Evolutionary conservation across 2,329 filamentous ascomycete genomes (phyloP), one percentile per base, ranked within the genome.

Genomic region (Coniella vitis): DNA sequence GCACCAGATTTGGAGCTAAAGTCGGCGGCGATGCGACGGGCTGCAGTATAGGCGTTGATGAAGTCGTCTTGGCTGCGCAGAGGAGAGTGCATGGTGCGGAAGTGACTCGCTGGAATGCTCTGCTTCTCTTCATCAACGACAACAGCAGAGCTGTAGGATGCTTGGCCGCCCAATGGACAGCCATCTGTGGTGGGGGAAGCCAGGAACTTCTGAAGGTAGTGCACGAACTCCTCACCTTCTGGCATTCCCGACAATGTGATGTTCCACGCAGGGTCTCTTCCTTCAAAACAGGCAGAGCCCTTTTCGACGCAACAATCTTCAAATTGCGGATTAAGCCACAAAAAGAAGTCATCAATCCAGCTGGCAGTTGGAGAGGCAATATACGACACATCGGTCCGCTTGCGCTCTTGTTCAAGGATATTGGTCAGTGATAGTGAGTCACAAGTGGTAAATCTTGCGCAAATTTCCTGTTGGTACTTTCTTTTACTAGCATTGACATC

Each of bases 331-430:
- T 97, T 95, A n/a, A 97, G 72, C 91, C 93, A 98, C 52, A 88
- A 78, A 68, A 97, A 89, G 69, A 89, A 97, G 63, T 98, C 93
- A 56, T 98, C 93, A 16, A 98, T 79, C 93, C 93, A 98, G 65
- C 87, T 96, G 3, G 94, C 93, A 0, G 91, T 84, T 0, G 90
- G 86, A 9, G 90, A 84, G 7, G 89, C 79, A 56, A 98, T 88
- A 65, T 90, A 97, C 1, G 90, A 96, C 1, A 91, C 74, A 7
- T 94, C 80, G 0, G 90, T 78, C 34, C 93, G 81, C 69, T 96
- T 97, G 10, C 93, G 83, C 69, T 98, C 94, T 57, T 93, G 87
- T 63, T 98, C 94, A 4, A 98, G 74, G 2, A 95, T 83, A 60
- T 95, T 96, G 35, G 89, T 82, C 4, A 98, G 72, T 0, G 90